Base-by-base conservation (phyloP, 2,329 filamentous ascomycete species). In the Aspergillus spinulosporus region DNA sequence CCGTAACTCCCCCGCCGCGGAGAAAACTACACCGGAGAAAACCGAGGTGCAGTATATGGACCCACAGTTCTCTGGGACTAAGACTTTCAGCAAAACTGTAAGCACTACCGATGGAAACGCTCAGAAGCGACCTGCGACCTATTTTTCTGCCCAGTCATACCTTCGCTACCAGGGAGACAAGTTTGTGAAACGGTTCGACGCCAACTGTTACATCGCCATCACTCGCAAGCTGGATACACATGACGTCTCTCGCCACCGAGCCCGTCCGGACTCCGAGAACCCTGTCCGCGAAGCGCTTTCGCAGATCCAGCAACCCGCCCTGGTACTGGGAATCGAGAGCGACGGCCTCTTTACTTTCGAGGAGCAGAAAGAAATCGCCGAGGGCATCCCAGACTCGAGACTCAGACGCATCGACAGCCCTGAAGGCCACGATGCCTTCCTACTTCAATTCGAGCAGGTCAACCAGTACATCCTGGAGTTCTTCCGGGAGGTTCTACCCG, bases 141-240 rank as follows among this genome's bases (percentile, higher is more conserved):
- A 97, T 75, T 99, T 97, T 76, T 97, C 94, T 0, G 94, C 94
- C 0, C 94, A 99, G 73, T 97, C 92, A 0, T 99, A 99, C 74
- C 84, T 99, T 43, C 89, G 94, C 15, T 99, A 99, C 74, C 94
- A 99, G 76, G 93, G 92, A 54, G 84, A 88, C 66, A 99, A 99
- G 74, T 99, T 99, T 67, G 94, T 97, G 66, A 92, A 90, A 73
- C 89, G 94, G 7, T 99, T 97, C 73, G 94, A 99, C 74, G 90
- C 92, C 67, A 99, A 99, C 74, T 99, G 94, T 78, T 99, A 99
- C 78, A 97, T 99, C 65, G 92, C 94, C 64, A 97, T 99, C 74
- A 97, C 94, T 3, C 88, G 94, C 67, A 99, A 99, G 75, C 84
- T 99, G 12, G 94, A 99, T 72, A 97, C 94, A 0, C 94, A 99